These are phyloP conservation scores for Nematodospora anomalae DNA, from an alignment of 1,139 yeast genomes.

Conservation along the genomic window DNA sequence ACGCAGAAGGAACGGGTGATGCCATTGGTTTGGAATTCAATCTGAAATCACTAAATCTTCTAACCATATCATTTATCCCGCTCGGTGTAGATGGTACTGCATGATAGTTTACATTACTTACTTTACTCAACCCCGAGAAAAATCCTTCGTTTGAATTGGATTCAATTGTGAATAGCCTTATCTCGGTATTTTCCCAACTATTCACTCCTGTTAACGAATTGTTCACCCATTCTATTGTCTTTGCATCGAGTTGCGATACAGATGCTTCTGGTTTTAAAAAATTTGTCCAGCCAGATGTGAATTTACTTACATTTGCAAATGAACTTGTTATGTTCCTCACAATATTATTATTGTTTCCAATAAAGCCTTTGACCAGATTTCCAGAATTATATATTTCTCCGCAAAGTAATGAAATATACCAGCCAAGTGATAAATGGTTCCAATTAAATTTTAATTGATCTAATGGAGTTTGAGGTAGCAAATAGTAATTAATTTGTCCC, in stretches of 20 bases:
- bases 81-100: conserved; percentile 35
- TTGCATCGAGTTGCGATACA: conserved; percentile 7
- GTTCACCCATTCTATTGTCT: conserved; percentile 21
- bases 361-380: conserved; percentile 19
- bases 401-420: conserved; percentile 75
- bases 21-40: conserved; percentile 24
- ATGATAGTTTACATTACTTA: conserved; percentile 10
- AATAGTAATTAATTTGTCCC: conserved; percentile 31
- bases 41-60: conserved; percentile 49
- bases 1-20: conserved; percentile 23
- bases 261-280: conserved; percentile 20
- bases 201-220: conserved; percentile 34
- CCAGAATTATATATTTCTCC: conserved; percentile 56
- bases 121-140: conserved; percentile 26
- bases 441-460: conserved; percentile 59
- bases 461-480: conserved; percentile 38
- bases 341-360: conserved; percentile 14
- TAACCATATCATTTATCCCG: conserved; percentile 53
- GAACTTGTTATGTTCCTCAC: conserved; percentile 42
- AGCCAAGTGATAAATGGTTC: conserved; percentile 66
- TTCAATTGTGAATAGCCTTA: conserved; percentile 61
- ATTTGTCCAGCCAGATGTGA: conserved; percentile 43
- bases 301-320: conserved; percentile 44
- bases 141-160: conserved; percentile 41
- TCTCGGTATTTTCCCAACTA: conserved; percentile 65